Conservation (phyloP, 805 yeast species). For the Wickerhamomyces tratensis region DNA sequence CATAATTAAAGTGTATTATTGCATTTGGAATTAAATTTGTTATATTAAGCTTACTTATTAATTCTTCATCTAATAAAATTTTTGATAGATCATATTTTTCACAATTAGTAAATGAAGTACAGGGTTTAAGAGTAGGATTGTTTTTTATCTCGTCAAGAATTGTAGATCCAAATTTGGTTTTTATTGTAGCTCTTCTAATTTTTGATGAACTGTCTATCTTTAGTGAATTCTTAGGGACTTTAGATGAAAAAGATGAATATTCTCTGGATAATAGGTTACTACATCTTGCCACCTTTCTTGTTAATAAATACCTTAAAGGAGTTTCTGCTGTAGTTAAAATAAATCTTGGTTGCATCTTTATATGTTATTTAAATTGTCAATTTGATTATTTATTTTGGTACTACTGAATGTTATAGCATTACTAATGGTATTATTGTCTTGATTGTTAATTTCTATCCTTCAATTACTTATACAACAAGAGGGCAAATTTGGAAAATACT, state of each 20-base stretch:
- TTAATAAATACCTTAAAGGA: no score
- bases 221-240: background rate
- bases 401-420: no score
- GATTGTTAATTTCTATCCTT: no score
- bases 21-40: slow-evolving; percentile 55
- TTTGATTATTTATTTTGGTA: no score
- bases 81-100: slow-evolving; percentile 55
- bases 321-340: no score
- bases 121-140: slow-evolving; percentile 26
- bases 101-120: slow-evolving; percentile 64
- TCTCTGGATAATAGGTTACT: background rate
- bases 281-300: no score
- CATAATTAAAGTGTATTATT: slow-evolving; percentile 44
- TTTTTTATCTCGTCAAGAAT: background rate
- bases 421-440: no score
- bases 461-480: no score
- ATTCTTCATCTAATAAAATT: slow-evolving; percentile 22
- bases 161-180: background rate
- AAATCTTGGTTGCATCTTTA: no score
- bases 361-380: no score
- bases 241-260: background rate
- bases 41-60: slow-evolving; percentile 17
- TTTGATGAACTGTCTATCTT: background rate
- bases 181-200: background rate
- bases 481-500: no score